Percentiles rank a stretch among this genome's conserved stretches.
Evolutionary conservation across 2,329 filamentous ascomycete species (phyloP).

Genomic region (Sporothrix dimorphospora): DNA sequence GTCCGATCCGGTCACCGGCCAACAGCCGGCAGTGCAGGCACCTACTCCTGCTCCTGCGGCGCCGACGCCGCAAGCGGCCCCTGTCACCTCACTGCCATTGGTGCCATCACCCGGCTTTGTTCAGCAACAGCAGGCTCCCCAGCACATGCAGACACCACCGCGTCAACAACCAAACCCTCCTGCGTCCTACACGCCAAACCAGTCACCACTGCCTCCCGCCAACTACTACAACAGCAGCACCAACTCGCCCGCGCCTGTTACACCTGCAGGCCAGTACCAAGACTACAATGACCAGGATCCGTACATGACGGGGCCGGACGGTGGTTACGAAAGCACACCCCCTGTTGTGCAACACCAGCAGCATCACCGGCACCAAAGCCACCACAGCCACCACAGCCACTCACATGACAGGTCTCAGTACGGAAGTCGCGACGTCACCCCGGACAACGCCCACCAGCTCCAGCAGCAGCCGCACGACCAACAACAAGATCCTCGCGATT

Average conservation of each 20-base stretch:
- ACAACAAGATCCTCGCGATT: slow-evolving; percentile 45
- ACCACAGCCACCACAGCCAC: slow-evolving; percentile 27
- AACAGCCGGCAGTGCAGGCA: slow-evolving; percentile 49
- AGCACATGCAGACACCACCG: slow-evolving; percentile 30
- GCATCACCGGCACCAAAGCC: slow-evolving; percentile 10
- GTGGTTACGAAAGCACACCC: slow-evolving; percentile 54
- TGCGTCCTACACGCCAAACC: slow-evolving; percentile 49
- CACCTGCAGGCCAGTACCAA: slow-evolving; percentile 26
- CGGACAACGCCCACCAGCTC: slow-evolving; percentile 5
- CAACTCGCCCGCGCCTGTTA: slow-evolving; percentile 16
- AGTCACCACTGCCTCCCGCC: slow-evolving; percentile 39
- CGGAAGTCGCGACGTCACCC: slow-evolving; percentile 14
- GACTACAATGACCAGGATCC: slow-evolving; percentile 27
- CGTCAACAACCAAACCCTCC: slow-evolving; percentile 51
- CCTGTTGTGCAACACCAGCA: slow-evolving; percentile 33
- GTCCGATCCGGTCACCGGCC: slow-evolving; percentile 69
- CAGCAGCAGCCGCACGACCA: slow-evolving; percentile 35
- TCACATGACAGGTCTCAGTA: slow-evolving; percentile 28
- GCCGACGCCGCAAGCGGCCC: not conserved
- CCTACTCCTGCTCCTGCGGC: slow-evolving; percentile 41
- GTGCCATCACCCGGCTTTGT: slow-evolving; percentile 46
- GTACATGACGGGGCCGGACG: slow-evolving; percentile 37
- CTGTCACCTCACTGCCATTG: not conserved
- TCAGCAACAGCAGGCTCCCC: slow-evolving; percentile 44
- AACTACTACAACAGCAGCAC: slow-evolving; percentile 24